Percentiles rank a stretch among this genome's conserved stretches.
phyloP scores from a whole-genome alignment of 2,329 filamentous ascomycete species.

The Trichoderma atrobrunneum region DNA sequence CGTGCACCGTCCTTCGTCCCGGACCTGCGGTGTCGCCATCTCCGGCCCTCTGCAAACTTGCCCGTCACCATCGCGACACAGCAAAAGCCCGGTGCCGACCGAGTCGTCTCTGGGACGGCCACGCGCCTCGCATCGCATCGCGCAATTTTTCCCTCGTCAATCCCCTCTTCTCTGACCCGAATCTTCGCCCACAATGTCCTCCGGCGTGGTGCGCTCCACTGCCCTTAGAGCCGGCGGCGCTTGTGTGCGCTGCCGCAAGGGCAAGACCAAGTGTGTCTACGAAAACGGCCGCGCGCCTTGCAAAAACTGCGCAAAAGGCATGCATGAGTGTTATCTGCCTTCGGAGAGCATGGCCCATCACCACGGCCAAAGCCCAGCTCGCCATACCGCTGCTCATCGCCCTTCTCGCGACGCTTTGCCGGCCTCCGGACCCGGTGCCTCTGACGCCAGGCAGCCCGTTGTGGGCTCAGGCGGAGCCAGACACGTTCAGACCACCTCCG shows the following conservation, averaged over 20 bases:
- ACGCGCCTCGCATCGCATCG: not conserved
- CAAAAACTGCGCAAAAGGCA: conserved; percentile 62
- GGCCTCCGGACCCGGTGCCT: conserved; percentile 48
- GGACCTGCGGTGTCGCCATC: conserved; percentile 23
- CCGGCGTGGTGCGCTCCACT: conserved; percentile 53
- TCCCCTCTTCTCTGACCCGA: not conserved
- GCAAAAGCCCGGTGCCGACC: not conserved
- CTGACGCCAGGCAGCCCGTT: conserved; percentile 44
- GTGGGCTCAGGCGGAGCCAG: conserved; percentile 45
- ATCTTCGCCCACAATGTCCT: conserved; percentile 38
- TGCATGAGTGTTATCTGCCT: conserved; percentile 62
- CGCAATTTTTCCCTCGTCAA: not conserved
- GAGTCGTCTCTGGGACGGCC: not conserved
- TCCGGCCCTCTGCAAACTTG: conserved; percentile 14
- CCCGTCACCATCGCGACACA: conserved; percentile 9
- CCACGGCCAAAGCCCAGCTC: conserved; percentile 57
- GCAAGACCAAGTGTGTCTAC: conserved; percentile 64
- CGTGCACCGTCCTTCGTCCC: conserved; percentile 15
- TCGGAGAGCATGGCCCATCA: conserved; percentile 60
- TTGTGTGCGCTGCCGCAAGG: conserved; percentile 62
- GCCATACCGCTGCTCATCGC: conserved; percentile 46
- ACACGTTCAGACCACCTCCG: conserved; percentile 45
- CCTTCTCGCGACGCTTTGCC: conserved; percentile 54
- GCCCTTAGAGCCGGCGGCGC: conserved; percentile 60
- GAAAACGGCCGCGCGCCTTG: conserved; percentile 61